Conservation (phyloP, 768 basidiomycete species). For the Hysterangium stoloniferum region DNA sequence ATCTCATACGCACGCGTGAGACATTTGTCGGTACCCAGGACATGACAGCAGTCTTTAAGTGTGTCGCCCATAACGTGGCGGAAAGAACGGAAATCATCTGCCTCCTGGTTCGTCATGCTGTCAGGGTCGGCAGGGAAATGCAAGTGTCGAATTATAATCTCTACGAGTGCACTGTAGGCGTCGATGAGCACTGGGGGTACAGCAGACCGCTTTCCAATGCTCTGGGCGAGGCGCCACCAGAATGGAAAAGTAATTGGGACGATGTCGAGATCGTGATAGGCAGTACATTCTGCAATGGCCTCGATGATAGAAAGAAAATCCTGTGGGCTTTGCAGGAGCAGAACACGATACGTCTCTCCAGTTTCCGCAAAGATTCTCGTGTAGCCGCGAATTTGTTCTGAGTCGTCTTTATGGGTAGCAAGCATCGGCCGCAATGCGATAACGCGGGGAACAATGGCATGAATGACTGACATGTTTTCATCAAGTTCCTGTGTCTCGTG, state of each 20-base stretch:
- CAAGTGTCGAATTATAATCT: constrained; percentile 80
- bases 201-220: constrained; percentile 66
- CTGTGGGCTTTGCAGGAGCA: constrained; percentile 83
- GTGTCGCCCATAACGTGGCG: constrained; percentile 99
- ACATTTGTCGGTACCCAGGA: constrained; percentile 82
- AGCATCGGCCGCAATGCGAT: constrained; percentile 64
- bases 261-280: constrained; percentile 89
- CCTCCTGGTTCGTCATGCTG: constrained; percentile 69
- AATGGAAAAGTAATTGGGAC: constrained; percentile 97
- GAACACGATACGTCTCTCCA: constrained; percentile 87
- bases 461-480: constrained; percentile 84
- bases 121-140: constrained; percentile 77
- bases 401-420: constrained; percentile 56
- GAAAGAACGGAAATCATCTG: constrained; percentile 90
- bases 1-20: constrained; percentile 74
- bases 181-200: constrained; percentile 72
- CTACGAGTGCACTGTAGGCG: constrained; percentile 79
- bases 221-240: constrained; percentile 96
- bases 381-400: constrained; percentile 82
- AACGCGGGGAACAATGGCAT: constrained; percentile 81
- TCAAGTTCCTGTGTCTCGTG: constrained; percentile 98
- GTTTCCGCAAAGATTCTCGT: constrained; percentile 95
- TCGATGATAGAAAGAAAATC: constrained; percentile 94
- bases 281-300: constrained; percentile 88
- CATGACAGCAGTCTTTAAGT: constrained; percentile 94